These are phyloP conservation scores for Diaporthe australafricana DNA, from an alignment of 2,329 filamentous ascomycete species.

Conservation along the genomic window DNA sequence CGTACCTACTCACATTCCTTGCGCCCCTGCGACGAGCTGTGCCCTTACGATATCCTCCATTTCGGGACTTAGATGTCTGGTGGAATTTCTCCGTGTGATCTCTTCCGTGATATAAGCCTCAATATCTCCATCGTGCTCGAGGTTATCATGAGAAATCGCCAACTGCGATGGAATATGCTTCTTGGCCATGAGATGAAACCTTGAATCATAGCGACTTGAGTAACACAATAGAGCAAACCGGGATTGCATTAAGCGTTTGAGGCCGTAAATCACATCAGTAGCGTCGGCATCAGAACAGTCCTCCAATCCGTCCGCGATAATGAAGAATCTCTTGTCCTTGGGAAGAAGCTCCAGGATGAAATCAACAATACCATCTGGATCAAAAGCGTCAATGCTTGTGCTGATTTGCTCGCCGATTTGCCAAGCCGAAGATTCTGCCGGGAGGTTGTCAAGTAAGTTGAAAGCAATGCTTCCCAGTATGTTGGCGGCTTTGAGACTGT, in stretches of 20 bases:
- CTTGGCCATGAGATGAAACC: not conserved
- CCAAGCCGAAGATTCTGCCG: not conserved
- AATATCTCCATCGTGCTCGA: not conserved
- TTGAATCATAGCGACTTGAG: slow-evolving; percentile 10
- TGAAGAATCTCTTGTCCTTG: not conserved
- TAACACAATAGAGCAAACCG: slow-evolving; percentile 10
- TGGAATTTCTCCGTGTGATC: not conserved
- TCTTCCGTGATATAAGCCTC: slow-evolving; percentile 7
- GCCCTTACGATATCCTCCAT: not conserved
- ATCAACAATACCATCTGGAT: slow-evolving; percentile 2
- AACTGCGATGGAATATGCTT: not conserved
- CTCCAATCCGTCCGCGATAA: slow-evolving; percentile 7
- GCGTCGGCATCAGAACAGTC: not conserved
- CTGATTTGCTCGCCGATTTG: not conserved
- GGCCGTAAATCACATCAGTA: not conserved
- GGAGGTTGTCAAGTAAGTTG: slow-evolving; percentile 1
- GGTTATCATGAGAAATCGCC: not conserved
- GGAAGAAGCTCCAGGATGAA: slow-evolving; percentile 4
- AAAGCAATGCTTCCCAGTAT: slow-evolving; percentile 23
- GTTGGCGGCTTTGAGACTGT: not conserved
- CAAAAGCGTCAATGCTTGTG: not conserved
- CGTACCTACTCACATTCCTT: not conserved
- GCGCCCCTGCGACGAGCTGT: not conserved
- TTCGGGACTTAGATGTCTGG: not conserved
- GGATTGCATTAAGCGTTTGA: not conserved